Evolutionary conservation across 306 rosid genomes (phyloP), one percentile per base, ranked within the genome.

Genomic region (Datisca glomerata): DNA sequence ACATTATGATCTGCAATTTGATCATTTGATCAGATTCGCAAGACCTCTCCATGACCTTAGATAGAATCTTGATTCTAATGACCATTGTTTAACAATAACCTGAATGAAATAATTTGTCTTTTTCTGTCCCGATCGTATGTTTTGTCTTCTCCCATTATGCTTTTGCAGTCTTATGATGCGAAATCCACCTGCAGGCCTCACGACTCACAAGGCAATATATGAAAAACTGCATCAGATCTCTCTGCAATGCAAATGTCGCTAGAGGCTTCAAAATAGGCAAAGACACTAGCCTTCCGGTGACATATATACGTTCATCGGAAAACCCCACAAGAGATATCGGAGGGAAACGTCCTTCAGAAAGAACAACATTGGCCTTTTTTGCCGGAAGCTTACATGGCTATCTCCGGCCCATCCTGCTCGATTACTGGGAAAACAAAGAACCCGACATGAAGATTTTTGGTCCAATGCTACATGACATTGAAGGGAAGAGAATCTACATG

Each of bases 331-430:
- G 37, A 48, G 64, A 54, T 45, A 31, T 69, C 37, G 76, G 80
- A 44, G 79, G 72, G 7, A 87, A 67, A 27, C 69, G 65, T 35
- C 78, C 94, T 56, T 71, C 74, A 39, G 69, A 76, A 45, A 82
- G 76, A 59, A 41, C 73, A 21, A 57, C 67, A 39, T 60, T 79
- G 17, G 87, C 89, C 65, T 87, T 82, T 60, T 82, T 79, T 3
- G 93, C 96, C 0, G 89, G 94, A 53, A 23, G 75, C 37, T 43
- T 87, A 72, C 96, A 82, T 12, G 83, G 89, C 39, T 79, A 82
- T 66, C 73, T 87, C 31, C 72, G 79, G 24, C 82, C 93, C n/a
- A 34, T 73, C 16, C 70, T 87, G 47, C 72, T 82, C 18, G 65
- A 69, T 35, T 40, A 64, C 72, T 87, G 96, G 96, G 72, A 65